Base-by-base conservation (phyloP, 2,329 filamentous ascomycete genomes). In the Byssochlamys sp. region DNA sequence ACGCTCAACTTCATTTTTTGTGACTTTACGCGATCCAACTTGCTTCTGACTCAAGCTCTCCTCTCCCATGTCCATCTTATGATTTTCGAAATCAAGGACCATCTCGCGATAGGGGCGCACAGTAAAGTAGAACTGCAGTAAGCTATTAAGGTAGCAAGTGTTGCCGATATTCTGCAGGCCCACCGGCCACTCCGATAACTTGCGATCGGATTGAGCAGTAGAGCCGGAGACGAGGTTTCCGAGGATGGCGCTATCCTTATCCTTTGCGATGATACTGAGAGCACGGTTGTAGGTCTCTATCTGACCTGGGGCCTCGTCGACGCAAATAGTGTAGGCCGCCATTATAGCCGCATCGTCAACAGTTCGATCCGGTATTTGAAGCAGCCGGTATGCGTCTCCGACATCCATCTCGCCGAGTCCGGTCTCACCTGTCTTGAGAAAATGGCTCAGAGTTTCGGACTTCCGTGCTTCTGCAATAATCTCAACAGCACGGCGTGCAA, bases 71-170 rank as follows among this genome's bases (percentile, higher is more conserved):
- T 87, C 82, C 67, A 94, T 83, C 62, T 86, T 83, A 66, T 87
- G 83, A 3, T 84, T 73, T 27, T 92, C 84, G 63, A 89, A 90
- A 54, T 90, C 79, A 58, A 95, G 78, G 2, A 96, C 85, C 62
- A 96, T 82, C 4, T 94, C 82, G 54, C 92, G 84, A 29, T 97
- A 79, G 1, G 89, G 85, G 60, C 85, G 87, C 57, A 97, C 84
- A 0, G 91, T 95, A 70, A 95, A 96, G 63, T 96, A 88, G 69
- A 95, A 97, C 57, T 99, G 94, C 9, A 99, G 79, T 53, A 99
- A 82, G 73, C 92, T 97, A 77, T 99, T 99, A 56, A 99, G 80
- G 67, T 99, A 99, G 71, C 94, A 99, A 0, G 95, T 99, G 67
- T 99, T 99, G 59, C 94, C 91, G 58, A 97, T 95, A 65, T 97